Base-by-base conservation (phyloP, 192 early-diverging fungal species). In the Obelidium mucronatum region DNA sequence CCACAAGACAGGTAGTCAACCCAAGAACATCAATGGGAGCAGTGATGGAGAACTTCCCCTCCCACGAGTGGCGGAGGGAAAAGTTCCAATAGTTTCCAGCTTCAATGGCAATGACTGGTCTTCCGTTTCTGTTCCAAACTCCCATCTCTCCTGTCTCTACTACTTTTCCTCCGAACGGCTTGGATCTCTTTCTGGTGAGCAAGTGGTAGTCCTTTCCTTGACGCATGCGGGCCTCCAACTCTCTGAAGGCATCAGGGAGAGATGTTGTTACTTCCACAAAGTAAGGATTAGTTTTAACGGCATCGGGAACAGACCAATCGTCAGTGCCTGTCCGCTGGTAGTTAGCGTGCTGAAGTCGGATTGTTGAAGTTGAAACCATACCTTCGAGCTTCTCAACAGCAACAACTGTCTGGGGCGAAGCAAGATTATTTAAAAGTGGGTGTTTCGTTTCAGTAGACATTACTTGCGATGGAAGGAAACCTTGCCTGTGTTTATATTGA, bases 1-100 rank as follows among this genome's bases (percentile, higher is more conserved):
- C 85, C 11, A 86, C 85, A 64, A 85, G 83, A 24, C 37, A 67
- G 22, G 67, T 75, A 28, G 85, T 86, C 28, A 86, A 68, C 19
- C 85, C 85, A 3, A 83, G 56, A 3, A 65, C 44, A 40, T 86
- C 83, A 37, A 83, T 42, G 17, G 72, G 76, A 26, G 55, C 68
- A 17, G 82, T 86, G 35, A 86, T 69, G 31, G 73, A 66, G 39
- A 33, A 55, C 28, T 39, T 66, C 17, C 77, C 74, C 5, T 64
- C 24, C 78, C 70, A 85, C 15, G 68, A 37, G 58, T 81, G 80
- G 19, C 77, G 67, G 28, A 71, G 26, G 13, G 77, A 79, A 33
- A 78, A 69, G 78, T 86, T 84, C 54, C 77, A 77, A 61, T 86
- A 86, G 26, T 68, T 63, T 40, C 85, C 85, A 22, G 85, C 78